Conservation (phyloP, 345 rosid genomes). For the Brassica rapa region DNA sequence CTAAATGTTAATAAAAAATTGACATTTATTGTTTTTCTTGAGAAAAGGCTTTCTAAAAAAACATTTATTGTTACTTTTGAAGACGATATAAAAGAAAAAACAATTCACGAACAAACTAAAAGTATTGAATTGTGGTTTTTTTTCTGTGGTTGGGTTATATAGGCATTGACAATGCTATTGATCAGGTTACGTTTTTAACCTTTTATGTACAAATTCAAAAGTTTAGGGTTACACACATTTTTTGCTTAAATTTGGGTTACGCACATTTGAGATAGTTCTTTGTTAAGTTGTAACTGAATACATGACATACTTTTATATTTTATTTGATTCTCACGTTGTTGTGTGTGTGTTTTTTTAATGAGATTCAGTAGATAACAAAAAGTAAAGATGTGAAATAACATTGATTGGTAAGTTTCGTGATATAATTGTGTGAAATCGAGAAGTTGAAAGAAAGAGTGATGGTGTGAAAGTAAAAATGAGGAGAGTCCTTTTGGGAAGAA, state of each 20-base stretch:
- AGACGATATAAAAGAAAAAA: neutral
- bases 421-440: neutral
- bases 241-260: too few species aligned
- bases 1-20: neutral
- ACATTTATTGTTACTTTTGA: neutral
- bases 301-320: neutral
- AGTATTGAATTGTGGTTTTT: neutral
- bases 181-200: neutral
- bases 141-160: neutral
- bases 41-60: too few species aligned
- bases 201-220: neutral
- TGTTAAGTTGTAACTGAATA: neutral
- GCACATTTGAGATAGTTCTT: neutral
- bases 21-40: neutral
- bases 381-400: neutral
- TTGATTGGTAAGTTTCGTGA: neutral
- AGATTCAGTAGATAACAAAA: neutral
- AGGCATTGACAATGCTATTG: neutral
- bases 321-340: neutral
- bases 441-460: slow-evolving; percentile 14
- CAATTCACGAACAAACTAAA: neutral
- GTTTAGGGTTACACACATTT: neutral
- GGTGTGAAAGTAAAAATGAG: slow-evolving; percentile 26
- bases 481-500: neutral
- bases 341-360: neutral